Conservation (phyloP, 805 yeast species). For the Cyberlindnera mrakii region DNA sequence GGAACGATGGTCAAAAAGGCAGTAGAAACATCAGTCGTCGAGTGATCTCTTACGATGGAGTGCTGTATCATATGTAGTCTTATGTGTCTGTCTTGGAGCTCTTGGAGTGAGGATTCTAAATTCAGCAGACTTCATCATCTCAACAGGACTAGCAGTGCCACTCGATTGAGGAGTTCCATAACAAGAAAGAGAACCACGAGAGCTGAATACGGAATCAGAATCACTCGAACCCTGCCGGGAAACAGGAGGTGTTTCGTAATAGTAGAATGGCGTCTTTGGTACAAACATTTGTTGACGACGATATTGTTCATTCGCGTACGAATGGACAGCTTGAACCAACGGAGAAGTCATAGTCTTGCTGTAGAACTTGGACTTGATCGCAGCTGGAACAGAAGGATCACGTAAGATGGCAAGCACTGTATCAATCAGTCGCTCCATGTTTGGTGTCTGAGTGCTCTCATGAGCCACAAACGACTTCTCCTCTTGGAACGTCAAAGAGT, state of each 20-base stretch:
- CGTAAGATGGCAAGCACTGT: constrained; percentile 15
- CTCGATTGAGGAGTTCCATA: constrained; percentile 16
- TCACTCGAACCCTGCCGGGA: constrained; percentile 16
- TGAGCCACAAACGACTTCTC: constrained; percentile 4
- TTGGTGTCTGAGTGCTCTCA: constrained; percentile 18
- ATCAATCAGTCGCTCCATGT: constrained; percentile 18
- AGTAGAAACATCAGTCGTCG: no score
- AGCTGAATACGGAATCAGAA: constrained; percentile 9
- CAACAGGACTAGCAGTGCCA: constrained; percentile 14
- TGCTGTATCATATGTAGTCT: no score
- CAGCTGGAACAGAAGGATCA: constrained; percentile 29
- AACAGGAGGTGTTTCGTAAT: constrained; percentile 10
- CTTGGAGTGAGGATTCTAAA: no score
- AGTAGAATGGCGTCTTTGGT: constrained; percentile 20
- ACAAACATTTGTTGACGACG: constrained; percentile 5
- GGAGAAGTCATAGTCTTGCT: no score
- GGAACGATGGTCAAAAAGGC: no score
- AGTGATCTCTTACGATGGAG: no score
- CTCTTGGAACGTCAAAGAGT: constrained; percentile 33
- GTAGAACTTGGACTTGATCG: constrained; percentile 40
- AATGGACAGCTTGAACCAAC: constrained; percentile 6
- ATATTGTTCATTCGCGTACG: constrained; percentile 13
- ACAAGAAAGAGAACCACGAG: constrained; percentile 15
- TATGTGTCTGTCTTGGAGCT: background rate
- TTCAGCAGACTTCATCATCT: constrained; percentile 3